phyloP scores from a whole-genome alignment of 495 filamentous ascomycete species.

The Lasiosphaeria hispida region DNA sequence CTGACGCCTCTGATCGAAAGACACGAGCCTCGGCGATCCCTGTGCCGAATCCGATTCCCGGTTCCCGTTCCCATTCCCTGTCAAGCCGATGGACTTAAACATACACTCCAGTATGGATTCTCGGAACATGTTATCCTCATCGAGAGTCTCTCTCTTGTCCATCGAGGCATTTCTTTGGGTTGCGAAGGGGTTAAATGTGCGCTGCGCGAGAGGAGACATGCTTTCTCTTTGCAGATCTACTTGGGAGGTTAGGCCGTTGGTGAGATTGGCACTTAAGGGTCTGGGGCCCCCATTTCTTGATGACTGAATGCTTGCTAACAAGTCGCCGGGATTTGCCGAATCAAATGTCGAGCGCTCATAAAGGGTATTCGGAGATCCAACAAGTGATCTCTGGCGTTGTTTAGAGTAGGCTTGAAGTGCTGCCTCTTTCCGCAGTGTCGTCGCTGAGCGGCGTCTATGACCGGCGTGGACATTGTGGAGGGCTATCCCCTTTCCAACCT shows the following conservation, averaged over 20 bases:
- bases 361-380: conserved; percentile 15
- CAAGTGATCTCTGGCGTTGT: conserved; percentile 35
- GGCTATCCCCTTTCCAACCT: conserved; percentile 90
- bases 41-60: conserved; percentile 72
- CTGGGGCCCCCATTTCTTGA: conserved; percentile 47
- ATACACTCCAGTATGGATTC: conserved; percentile 93
- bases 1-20: conserved; percentile 79
- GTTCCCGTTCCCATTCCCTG: conserved; percentile 58
- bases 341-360: conserved; percentile 37
- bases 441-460: conserved; percentile 68
- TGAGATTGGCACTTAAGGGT: conserved; percentile 12
- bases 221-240: conserved; percentile 23
- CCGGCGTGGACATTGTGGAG: conserved; percentile 73
- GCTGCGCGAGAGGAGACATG: conserved; percentile 58
- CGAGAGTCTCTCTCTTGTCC: conserved; percentile 69
- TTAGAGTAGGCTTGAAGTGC: conserved; percentile 62
- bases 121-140: conserved; percentile 84
- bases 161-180: conserved; percentile 53
- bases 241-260: conserved; percentile 10
- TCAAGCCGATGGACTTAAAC: conserved; percentile 88
- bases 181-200: conserved; percentile 57
- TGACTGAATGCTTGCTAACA: conserved; percentile 75
- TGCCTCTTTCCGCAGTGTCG: conserved; percentile 76
- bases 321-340: conserved; percentile 68
- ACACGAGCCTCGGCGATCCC: conserved; percentile 78